Percentiles rank a stretch among this genome's conserved stretches.
Evolutionary conservation across 352 stramenopile genomes (phyloP).

Genomic region (Pythium periplocum): DNA sequence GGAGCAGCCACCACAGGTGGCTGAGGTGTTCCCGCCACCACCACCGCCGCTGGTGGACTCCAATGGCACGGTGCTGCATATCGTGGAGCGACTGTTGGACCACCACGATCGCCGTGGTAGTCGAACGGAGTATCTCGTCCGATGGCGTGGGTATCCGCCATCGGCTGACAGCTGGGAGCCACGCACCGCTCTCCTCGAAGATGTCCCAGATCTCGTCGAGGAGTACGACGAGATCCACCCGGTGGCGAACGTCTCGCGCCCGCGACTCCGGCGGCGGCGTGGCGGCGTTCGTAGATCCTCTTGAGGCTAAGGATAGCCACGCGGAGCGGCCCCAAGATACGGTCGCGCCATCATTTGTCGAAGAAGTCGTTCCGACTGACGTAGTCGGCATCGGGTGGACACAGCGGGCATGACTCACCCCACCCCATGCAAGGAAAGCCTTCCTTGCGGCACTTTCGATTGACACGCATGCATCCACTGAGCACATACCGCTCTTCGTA

Average conservation of each 20-base stretch:
- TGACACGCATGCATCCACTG: background rate
- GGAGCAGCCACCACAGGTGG: background rate
- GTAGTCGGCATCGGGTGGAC: too few species aligned
- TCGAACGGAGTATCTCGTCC: slow-evolving; percentile 7
- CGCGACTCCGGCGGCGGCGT: background rate
- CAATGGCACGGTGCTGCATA: background rate
- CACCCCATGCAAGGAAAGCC: background rate
- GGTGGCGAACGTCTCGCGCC: background rate
- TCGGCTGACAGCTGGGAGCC: slow-evolving; percentile 7
- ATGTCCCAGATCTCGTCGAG: slow-evolving; percentile 6
- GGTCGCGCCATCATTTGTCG: too few species aligned
- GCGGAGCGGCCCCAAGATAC: background rate
- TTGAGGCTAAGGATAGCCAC: background rate
- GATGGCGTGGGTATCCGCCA: slow-evolving; percentile 7
- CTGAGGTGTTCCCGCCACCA: slow-evolving; percentile 1
- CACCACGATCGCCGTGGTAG: slow-evolving; percentile 1
- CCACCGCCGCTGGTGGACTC: slow-evolving; percentile 2
- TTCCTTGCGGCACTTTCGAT: background rate
- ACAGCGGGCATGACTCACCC: too few species aligned
- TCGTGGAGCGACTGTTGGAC: slow-evolving; percentile 4
- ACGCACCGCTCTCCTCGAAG: background rate
- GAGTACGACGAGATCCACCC: slow-evolving; percentile 3
- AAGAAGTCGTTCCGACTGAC: too few species aligned
- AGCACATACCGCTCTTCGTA: background rate
- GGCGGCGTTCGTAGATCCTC: background rate